phyloP scores from a whole-genome alignment of 1,284 basidiomycete species.

The Puccinia sorghi region DNA sequence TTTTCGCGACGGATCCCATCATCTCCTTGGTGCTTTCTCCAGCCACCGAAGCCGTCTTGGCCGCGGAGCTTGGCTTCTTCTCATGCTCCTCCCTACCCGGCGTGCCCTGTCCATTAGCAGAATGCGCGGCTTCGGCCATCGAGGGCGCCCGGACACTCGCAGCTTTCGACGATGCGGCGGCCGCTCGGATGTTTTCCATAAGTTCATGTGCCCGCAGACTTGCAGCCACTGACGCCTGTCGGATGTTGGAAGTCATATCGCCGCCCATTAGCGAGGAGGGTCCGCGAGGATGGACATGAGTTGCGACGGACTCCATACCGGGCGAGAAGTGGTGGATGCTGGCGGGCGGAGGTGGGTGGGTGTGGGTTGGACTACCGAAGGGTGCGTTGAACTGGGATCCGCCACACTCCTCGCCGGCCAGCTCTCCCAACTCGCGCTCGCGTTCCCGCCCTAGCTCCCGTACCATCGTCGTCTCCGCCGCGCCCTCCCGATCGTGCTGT shows the following conservation, averaged over 20 bases:
- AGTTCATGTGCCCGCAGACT: not conserved
- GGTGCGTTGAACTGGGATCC: conserved; percentile 27
- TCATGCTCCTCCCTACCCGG: not conserved
- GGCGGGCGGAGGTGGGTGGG: not conserved
- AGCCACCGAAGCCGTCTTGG: conserved; percentile 7
- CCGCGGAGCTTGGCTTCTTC: not conserved
- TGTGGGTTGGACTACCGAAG: not conserved
- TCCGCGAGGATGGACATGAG: not conserved
- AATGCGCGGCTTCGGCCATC: not conserved
- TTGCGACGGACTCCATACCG: not conserved
- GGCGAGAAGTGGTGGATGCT: not conserved
- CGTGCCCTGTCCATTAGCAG: not conserved
- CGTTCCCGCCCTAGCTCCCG: not conserved
- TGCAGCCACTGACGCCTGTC: conserved; percentile 27
- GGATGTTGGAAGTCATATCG: conserved; percentile 6
- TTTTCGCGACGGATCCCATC: not conserved
- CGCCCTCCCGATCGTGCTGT: not conserved
- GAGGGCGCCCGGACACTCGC: not conserved
- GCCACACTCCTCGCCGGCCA: conserved; percentile 21
- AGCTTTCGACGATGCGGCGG: not conserved
- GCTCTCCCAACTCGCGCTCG: not conserved
- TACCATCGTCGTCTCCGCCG: conserved; percentile 16
- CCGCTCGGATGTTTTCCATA: conserved; percentile 11
- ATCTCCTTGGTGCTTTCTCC: not conserved
- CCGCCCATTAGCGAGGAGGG: not conserved